These are phyloP conservation scores for Microdochium trichocladiopsis DNA, from an alignment of 2,329 filamentous ascomycete species.

Conservation along the genomic window DNA sequence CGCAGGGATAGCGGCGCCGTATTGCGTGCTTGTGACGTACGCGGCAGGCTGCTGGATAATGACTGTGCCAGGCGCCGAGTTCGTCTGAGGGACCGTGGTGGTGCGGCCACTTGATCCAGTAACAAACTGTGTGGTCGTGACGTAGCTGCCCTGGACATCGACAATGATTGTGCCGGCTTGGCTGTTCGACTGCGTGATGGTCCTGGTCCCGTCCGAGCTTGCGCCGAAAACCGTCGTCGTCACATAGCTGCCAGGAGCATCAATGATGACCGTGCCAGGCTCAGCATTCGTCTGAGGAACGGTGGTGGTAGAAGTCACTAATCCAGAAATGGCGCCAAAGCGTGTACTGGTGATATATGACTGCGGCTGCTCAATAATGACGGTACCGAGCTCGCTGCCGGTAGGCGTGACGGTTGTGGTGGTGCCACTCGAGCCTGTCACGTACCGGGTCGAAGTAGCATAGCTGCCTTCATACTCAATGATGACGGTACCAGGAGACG, in stretches of 20 bases:
- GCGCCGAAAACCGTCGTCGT: neutral
- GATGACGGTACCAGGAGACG: neutral
- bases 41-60: neutral
- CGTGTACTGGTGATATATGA: neutral
- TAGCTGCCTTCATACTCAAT: neutral
- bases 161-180: neutral
- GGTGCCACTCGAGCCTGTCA: neutral
- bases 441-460: neutral
- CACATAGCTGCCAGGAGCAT: neutral
- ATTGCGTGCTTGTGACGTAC: neutral
- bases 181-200: neutral
- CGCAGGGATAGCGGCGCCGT: neutral
- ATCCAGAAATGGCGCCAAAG: neutral
- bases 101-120: neutral
- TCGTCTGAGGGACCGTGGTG: neutral
- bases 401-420: neutral
- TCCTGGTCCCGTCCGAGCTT: neutral
- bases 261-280: neutral
- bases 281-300: neutral
- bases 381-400: neutral
- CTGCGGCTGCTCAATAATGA: neutral
- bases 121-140: neutral
- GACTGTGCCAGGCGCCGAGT: neutral
- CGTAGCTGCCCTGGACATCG: neutral
- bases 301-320: neutral